A percentile compares a stretch with the other conserved stretches of the same genome.
Conservation (phyloP, 257 asterid species). For the Penstemon davidsonii region DNA sequence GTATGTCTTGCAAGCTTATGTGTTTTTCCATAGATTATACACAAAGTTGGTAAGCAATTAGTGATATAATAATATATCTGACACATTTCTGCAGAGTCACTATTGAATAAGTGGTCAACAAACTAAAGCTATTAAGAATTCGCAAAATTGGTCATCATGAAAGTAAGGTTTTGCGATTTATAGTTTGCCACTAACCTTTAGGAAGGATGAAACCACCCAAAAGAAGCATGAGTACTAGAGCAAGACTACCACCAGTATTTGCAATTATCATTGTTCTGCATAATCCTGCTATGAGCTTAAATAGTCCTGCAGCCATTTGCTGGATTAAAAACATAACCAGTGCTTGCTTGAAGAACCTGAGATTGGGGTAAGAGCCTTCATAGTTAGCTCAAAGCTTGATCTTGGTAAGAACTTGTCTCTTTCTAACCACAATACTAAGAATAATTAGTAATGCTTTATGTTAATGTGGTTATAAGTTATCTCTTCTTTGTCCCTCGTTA, state of each 20-base stretch:
- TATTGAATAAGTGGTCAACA: too few relatives aligned
- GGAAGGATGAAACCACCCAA: slow-evolving; percentile 68
- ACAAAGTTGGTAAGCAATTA: too few relatives aligned
- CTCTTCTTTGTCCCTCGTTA: too few relatives aligned
- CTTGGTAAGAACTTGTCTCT: not conserved
- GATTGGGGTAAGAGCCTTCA: not conserved
- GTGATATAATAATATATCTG: too few relatives aligned
- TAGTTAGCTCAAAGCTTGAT: not conserved
- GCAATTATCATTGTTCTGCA: slow-evolving; percentile 61
- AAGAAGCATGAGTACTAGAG: slow-evolving; percentile 47
- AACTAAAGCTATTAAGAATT: too few relatives aligned
- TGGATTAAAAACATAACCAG: slow-evolving; percentile 48
- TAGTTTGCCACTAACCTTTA: slow-evolving; percentile 36
- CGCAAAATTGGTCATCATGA: not conserved
- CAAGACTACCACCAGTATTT: slow-evolving; percentile 56
- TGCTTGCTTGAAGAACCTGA: slow-evolving; percentile 68
- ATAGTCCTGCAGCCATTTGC: slow-evolving; percentile 60
- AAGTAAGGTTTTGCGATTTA: not conserved
- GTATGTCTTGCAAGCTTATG: too few relatives aligned
- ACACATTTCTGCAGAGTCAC: too few relatives aligned
- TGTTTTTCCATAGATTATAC: too few relatives aligned
- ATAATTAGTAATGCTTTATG: not conserved
- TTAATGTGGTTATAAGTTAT: not conserved
- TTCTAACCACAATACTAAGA: not conserved
- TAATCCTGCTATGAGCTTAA: slow-evolving; percentile 49